Conservation (phyloP, 1,139 yeast genomes). For the Chernovozyma aurita region DNA sequence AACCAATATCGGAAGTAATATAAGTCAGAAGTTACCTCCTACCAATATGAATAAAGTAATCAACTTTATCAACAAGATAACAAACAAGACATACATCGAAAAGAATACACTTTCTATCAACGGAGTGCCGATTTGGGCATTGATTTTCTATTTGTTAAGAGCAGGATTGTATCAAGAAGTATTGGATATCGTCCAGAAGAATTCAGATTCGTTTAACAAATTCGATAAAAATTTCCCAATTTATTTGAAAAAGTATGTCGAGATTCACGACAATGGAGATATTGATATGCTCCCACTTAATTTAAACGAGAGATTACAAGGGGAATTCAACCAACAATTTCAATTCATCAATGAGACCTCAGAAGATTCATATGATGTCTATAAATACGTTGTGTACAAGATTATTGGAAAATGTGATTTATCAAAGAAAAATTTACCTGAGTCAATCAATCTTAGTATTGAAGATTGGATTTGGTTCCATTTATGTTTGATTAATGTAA, state of each 20-base stretch:
- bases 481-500: slow-evolving; percentile 67
- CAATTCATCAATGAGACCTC: slow-evolving; percentile 51
- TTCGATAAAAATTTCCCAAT: slow-evolving; percentile 82
- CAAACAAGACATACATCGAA: slow-evolving; percentile 20
- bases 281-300: slow-evolving; percentile 50
- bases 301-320: slow-evolving; percentile 63
- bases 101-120: slow-evolving; percentile 49
- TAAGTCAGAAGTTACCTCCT: slow-evolving; percentile 56
- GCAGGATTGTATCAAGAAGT: slow-evolving; percentile 83
- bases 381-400: slow-evolving; percentile 85
- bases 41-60: slow-evolving; percentile 67
- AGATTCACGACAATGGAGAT: slow-evolving; percentile 37
- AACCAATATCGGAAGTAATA: too few species aligned
- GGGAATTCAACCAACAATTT: slow-evolving; percentile 83
- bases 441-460: slow-evolving; percentile 65
- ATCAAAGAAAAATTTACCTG: slow-evolving; percentile 70
- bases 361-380: slow-evolving; percentile 68
- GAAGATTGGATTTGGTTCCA: slow-evolving; percentile 99
- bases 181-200: slow-evolving; percentile 33
- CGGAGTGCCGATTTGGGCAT: slow-evolving; percentile 89
- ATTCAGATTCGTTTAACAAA: slow-evolving; percentile 60
- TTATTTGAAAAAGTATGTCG: slow-evolving; percentile 70
- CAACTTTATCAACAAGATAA: slow-evolving; percentile 57
- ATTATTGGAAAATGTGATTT: slow-evolving; percentile 89
- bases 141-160: slow-evolving; percentile 76